Evolutionary conservation across 2,329 filamentous ascomycete species (phyloP).

Genomic region (Aspergillus carbonarius): DNA sequence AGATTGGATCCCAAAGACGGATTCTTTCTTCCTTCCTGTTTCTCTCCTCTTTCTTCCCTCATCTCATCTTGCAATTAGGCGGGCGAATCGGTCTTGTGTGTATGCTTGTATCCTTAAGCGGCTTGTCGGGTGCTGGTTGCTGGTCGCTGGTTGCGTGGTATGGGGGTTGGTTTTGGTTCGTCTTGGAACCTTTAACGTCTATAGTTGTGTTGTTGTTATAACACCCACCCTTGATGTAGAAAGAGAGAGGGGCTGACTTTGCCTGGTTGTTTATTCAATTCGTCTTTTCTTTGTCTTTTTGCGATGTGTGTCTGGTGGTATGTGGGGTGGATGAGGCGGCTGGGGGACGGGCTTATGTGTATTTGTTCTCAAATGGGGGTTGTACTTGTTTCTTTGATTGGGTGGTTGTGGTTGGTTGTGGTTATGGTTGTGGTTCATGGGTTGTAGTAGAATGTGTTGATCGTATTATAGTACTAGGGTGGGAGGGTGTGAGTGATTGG

Average conservation of each 20-base stretch:
- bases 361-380: too few relatives aligned
- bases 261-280: background rate
- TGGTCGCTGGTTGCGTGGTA: background rate
- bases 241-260: background rate
- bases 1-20: constrained; percentile 20
- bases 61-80: constrained; percentile 2
- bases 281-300: too few relatives aligned
- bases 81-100: constrained; percentile 30
- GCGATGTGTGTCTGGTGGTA: too few relatives aligned
- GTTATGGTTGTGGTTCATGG: too few relatives aligned
- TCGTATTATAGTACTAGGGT: too few relatives aligned
- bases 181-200: background rate
- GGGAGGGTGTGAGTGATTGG: too few relatives aligned
- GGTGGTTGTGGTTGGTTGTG: too few relatives aligned
- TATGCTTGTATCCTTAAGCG: constrained; percentile 1
- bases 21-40: constrained; percentile 22
- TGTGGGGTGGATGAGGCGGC: too few relatives aligned
- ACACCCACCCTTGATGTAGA: background rate
- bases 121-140: background rate
- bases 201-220: background rate
- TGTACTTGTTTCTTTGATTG: too few relatives aligned
- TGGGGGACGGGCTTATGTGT: too few relatives aligned
- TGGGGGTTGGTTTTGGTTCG: background rate
- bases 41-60: background rate
- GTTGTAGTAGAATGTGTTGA: too few relatives aligned